Conservation (phyloP, 2,329 filamentous ascomycete species). For the Ophiosphaerella herpotricha region DNA sequence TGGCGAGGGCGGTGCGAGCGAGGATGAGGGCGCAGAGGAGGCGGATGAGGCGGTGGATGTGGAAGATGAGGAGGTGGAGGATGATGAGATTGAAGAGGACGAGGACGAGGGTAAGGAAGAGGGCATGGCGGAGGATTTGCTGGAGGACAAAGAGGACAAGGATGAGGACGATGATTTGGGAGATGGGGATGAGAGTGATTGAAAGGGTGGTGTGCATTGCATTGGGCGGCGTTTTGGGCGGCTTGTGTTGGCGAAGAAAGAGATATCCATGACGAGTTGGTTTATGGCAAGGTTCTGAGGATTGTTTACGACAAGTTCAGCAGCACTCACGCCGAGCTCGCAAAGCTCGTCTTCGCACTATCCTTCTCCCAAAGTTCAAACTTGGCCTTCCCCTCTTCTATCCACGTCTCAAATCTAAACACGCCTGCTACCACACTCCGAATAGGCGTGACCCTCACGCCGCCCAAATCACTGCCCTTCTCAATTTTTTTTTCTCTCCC, state of each 20-base stretch:
- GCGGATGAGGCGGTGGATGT: slow-evolving; percentile 48
- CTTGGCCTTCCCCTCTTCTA: slow-evolving; percentile 67
- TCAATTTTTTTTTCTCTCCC: slow-evolving; percentile 2
- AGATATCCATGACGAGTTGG: not conserved
- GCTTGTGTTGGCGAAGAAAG: not conserved
- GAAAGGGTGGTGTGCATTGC: slow-evolving; percentile 22
- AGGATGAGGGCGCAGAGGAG: slow-evolving; percentile 46
- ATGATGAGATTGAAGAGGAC: slow-evolving; percentile 61
- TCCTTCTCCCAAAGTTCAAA: slow-evolving; percentile 27
- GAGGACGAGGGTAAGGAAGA: slow-evolving; percentile 60
- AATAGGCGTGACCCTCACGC: slow-evolving; percentile 63
- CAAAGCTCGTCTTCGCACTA: slow-evolving; percentile 21
- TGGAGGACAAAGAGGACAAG: slow-evolving; percentile 54
- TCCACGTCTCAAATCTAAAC: slow-evolving; percentile 70
- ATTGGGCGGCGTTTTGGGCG: slow-evolving; percentile 34
- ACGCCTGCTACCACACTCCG: slow-evolving; percentile 67
- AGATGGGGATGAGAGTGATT: slow-evolving; percentile 50
- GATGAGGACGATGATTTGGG: slow-evolving; percentile 53
- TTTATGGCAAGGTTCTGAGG: not conserved
- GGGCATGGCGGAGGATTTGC: slow-evolving; percentile 50
- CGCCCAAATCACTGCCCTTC: slow-evolving; percentile 51
- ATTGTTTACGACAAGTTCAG: not conserved
- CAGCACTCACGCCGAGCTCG: slow-evolving; percentile 18
- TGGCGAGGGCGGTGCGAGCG: slow-evolving; percentile 44
- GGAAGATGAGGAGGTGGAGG: slow-evolving; percentile 58